Base-by-base conservation (phyloP, 2,329 filamentous ascomycete species). In the Elsinoe perseae region DNA sequence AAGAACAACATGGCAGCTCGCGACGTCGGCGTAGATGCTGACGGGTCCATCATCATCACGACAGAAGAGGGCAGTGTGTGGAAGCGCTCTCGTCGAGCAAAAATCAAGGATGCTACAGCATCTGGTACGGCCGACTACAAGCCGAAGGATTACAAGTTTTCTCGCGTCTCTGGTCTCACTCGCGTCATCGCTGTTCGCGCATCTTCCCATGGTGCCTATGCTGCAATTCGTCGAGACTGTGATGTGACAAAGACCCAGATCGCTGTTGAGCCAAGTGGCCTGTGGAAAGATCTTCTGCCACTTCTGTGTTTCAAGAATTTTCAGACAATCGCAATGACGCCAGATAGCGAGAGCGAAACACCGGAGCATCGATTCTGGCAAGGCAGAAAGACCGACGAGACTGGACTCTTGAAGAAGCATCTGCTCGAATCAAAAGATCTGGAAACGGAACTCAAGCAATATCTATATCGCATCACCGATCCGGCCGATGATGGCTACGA, bases 61-160 rank as follows among this genome's bases (percentile, higher is more conserved):
- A 98, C 93, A 0, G 81, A 90, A 58, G 92, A 90, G 40, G 93
- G 93, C 2, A 92, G 89, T 48, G 92, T 96, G 0, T 98, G 92
- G 92, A 85, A 85, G 62, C 85, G 92, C 58, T 84, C 93, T 53
- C 89, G 89, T 65, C 82, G 93, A 59, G 78, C 81, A 23, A 95
- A 92, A 61, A 84, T 86, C 50, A 95, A 95, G 64, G 83, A 86
- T 61, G 77, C 81, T 0, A 75, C 65, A 28, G 73, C 75, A 1
- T 70, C 73, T 10, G 74, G 73, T 2, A 70, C 70, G 1, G 70
- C 73, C 1, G 82, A 84, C 20, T 76, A 79, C 30, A 87, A 83
- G 64, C 80, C 82, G 10, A 95, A 95, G 63, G 90, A 95, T 66
- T 95, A 95, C 75, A 98, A 98, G 68, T 98, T 97, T 63, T 85